Evolutionary conservation across 129 eudicot species (phyloP).

Genomic region (Saussurea involucrata): DNA sequence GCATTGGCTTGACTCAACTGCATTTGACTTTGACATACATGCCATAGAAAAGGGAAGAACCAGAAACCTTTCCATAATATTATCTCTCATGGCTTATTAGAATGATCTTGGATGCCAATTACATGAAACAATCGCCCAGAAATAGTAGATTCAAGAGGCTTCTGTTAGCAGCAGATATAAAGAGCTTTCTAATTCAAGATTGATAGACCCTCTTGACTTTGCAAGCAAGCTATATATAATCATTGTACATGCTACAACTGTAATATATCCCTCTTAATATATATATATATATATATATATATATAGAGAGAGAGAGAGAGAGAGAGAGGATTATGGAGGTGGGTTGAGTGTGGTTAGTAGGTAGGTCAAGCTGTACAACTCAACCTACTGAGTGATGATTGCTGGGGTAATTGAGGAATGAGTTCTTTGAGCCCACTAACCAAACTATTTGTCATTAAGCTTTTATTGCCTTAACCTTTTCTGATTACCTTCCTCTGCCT

Average conservation of each 20-base stretch:
- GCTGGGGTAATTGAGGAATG: constrained; percentile 25
- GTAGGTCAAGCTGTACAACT: constrained; percentile 81
- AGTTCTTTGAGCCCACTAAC: constrained; percentile 22
- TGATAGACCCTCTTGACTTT: constrained; percentile 32
- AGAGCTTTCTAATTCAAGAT: constrained; percentile 18
- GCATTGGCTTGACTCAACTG: constrained; percentile 24
- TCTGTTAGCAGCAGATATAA: constrained; percentile 11
- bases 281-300: background rate
- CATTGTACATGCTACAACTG: constrained; percentile 34
- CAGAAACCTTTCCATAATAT: constrained; percentile 44
- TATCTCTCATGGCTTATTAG: constrained; percentile 40
- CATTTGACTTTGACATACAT: constrained; percentile 52
- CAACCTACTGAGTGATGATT: constrained; percentile 50
- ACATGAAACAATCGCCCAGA: background rate
- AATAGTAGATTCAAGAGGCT: background rate
- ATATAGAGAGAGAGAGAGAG: background rate
- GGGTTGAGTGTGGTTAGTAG: constrained; percentile 52
- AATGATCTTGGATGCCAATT: background rate
- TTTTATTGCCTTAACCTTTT: background rate
- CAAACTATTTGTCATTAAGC: constrained; percentile 32
- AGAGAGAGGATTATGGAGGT: constrained; percentile 26
- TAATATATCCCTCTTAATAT: background rate
- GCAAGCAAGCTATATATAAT: constrained; percentile 49
- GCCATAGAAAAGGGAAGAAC: constrained; percentile 66
- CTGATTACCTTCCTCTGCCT: constrained; percentile 14